Percentiles rank a stretch among this genome's conserved stretches.
These are phyloP conservation scores for Coemansia sp. DNA, from an alignment of 192 early-diverging fungal species.

Conservation along the genomic window DNA sequence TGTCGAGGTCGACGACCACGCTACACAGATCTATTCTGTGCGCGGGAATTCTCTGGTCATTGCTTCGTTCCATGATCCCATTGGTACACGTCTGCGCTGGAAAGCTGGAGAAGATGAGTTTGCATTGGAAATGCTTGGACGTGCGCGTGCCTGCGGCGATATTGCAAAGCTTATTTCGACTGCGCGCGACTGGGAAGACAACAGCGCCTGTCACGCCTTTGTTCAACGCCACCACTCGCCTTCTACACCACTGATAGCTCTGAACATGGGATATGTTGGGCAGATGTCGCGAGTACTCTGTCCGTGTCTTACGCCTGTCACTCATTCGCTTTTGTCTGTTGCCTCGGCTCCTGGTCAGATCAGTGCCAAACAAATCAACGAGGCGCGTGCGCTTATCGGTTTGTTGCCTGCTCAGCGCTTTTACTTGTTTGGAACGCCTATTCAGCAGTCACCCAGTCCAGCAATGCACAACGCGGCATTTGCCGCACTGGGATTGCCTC, in stretches of 20 bases:
- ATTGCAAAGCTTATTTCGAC: conserved; percentile 90
- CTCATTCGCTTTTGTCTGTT: conserved; percentile 73
- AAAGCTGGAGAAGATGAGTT: conserved; percentile 29
- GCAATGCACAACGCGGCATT: conserved; percentile 92
- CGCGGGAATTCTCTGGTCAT: conserved; percentile 66
- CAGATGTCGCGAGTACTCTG: conserved; percentile 89
- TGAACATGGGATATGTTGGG: conserved; percentile 92
- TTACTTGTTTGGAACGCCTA: conserved; percentile 88
- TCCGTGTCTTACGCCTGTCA: conserved; percentile 90
- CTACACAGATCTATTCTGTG: conserved; percentile 17
- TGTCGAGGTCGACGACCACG: conserved; percentile 62
- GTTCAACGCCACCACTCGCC: conserved; percentile 48
- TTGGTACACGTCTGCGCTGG: conserved; percentile 54
- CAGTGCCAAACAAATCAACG: conserved; percentile 73
- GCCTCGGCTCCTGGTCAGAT: conserved; percentile 95
- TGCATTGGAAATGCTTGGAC: conserved; percentile 38
- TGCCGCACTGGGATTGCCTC: conserved; percentile 76
- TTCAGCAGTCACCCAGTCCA: conserved; percentile 87
- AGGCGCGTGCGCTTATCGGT: conserved; percentile 69
- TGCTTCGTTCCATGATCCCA: conserved; percentile 87
- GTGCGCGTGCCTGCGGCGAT: conserved; percentile 67
- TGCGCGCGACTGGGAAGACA: conserved; percentile 75
- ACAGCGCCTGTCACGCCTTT: conserved; percentile 77
- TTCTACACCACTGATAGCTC: conserved; percentile 72
- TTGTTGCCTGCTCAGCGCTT: conserved; percentile 66